phyloP scores from a whole-genome alignment of 116 monocot species.

The Zostera marina region DNA sequence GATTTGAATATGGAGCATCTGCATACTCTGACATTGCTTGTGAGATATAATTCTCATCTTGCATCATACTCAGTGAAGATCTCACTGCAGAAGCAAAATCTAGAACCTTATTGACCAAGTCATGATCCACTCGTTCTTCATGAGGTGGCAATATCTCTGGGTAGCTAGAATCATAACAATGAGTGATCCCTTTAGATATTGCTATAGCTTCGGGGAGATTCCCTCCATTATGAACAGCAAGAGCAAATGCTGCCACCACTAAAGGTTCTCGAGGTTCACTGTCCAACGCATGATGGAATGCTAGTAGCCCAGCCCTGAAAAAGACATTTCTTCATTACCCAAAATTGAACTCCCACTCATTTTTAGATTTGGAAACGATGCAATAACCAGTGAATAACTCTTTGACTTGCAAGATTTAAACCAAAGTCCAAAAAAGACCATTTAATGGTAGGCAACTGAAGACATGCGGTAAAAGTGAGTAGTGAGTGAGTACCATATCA shows the following conservation, averaged over 20 bases:
- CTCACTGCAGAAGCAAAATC: conserved; percentile 33
- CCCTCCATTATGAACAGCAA: conserved; percentile 84
- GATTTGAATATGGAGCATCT: conserved; percentile 70
- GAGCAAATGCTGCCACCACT: conserved; percentile 55
- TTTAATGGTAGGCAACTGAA: too few species aligned
- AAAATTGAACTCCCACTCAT: not conserved
- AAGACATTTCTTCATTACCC: not conserved
- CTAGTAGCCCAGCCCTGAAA: conserved; percentile 64
- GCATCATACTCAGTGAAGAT: conserved; percentile 55
- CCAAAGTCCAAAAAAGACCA: too few species aligned
- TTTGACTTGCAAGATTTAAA: too few species aligned
- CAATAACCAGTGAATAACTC: too few species aligned
- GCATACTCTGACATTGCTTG: conserved; percentile 64
- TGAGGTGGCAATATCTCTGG: conserved; percentile 43
- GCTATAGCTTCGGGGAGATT: conserved; percentile 50
- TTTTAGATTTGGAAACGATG: not conserved
- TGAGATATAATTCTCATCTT: conserved; percentile 48
- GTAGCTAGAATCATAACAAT: conserved; percentile 29
- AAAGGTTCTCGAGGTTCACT: conserved; percentile 47
- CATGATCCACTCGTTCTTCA: conserved; percentile 19
- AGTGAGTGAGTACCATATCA: too few species aligned
- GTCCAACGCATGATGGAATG: conserved; percentile 71
- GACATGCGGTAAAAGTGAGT: not conserved
- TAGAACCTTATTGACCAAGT: conserved; percentile 35
- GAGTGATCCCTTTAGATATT: conserved; percentile 42